These are phyloP conservation scores for Knoxia roxburghii DNA, from an alignment of 257 asterid genomes.

Conservation along the genomic window DNA sequence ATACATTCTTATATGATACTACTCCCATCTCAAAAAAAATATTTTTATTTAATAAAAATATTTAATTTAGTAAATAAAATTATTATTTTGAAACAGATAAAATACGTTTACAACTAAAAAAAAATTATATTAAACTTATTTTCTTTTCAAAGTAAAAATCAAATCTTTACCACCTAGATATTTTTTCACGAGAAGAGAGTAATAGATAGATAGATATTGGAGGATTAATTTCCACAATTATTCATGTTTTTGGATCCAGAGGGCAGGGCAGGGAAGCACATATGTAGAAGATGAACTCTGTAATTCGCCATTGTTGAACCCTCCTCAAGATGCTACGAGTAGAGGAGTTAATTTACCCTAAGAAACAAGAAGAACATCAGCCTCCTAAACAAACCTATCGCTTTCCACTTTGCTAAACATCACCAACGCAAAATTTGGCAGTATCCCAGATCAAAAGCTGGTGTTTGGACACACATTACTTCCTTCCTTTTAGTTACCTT, in stretches of 20 bases:
- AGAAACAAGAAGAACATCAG: neutral
- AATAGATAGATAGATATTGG: too few relatives aligned
- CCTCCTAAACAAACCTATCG: neutral
- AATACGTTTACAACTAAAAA: too few relatives aligned
- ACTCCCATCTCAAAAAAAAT: too few relatives aligned
- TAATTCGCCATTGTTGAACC: neutral
- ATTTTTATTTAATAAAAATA: too few relatives aligned
- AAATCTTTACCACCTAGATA: too few relatives aligned
- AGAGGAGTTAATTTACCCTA: neutral
- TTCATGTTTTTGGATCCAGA: neutral
- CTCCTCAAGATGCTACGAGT: neutral
- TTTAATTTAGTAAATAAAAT: too few relatives aligned
- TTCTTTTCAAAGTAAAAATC: too few relatives aligned
- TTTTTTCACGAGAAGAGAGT: too few relatives aligned
- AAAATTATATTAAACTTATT: too few relatives aligned
- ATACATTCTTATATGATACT: too few relatives aligned
- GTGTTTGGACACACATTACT: constrained; percentile 2
- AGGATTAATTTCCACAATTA: neutral
- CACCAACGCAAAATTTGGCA: neutral
- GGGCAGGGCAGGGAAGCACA: too few relatives aligned
- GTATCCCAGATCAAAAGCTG: neutral
- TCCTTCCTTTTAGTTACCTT: constrained; percentile 3
- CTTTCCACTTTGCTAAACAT: constrained; percentile 4
- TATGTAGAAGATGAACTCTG: neutral
- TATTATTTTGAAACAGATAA: too few relatives aligned